Base-by-base conservation (phyloP, 352 stramenopile genomes). In the Pythium phragmiticola region DNA sequence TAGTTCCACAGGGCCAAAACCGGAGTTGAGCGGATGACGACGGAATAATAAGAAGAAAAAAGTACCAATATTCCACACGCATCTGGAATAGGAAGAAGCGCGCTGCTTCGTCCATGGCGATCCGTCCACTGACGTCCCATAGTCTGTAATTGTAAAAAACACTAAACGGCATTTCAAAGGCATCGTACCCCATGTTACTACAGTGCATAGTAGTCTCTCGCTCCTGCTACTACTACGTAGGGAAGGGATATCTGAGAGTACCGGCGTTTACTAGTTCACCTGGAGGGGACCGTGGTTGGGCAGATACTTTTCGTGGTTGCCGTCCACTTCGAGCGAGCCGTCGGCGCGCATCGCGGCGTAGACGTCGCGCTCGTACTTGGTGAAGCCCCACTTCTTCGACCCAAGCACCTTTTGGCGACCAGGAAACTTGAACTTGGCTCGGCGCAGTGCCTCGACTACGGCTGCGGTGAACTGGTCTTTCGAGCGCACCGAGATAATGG, bases 391-490 rank as follows among this genome's bases (percentile, higher is more conserved):
- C 88, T 99, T 99, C 76, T 98, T 97, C 71, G 90, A 98, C 80
- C 98, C 95, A 28, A 99, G 80, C 73, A 99, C 98, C 93, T 99
- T 99, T 90, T 99, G 98, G 72, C 97, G 90, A 75, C 98, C 98
- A 41, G 98, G 97, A 82, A 99, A 99, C 92, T 99, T 99, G 84
- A 99, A 99, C 89, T 99, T 99, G 74, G 97, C 97, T 84, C 98
- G 95, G 86, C 97, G 95, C 69, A 99, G 94, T 23, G 97, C 97
- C 80, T 99, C 97, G 47, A 99, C 92, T 61, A 98, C 95, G 57
- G 95, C 87, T 6, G 87, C 73, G 65, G 93, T 88, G 70, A 97
- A 92, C 51, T 84, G 80, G 82, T 99, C 97, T 85, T 99, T 99
- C 63, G 89, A 94, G 65, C 98, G 90, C 49, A 99, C 95, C 66